These are phyloP conservation scores for Cylindrodendrum hubeiense DNA, from an alignment of 2,329 filamentous ascomycete species.

Conservation along the genomic window DNA sequence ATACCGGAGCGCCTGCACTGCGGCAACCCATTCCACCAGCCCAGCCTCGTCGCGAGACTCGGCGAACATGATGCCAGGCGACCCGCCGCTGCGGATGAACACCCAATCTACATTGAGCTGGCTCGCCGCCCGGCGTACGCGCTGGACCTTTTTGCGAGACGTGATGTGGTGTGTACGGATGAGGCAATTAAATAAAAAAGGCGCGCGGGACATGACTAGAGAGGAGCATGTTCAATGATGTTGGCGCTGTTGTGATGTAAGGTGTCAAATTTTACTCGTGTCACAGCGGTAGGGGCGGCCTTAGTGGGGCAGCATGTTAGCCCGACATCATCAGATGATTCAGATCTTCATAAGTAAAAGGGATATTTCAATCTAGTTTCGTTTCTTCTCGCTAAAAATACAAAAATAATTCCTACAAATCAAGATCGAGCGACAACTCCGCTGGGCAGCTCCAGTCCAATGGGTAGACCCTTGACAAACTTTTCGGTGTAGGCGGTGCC, in stretches of 20 bases:
- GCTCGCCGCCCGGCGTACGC: slow-evolving; percentile 72
- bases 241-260: slow-evolving; percentile 22
- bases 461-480: slow-evolving; percentile 16
- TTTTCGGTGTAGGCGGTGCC: slow-evolving; percentile 11
- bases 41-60: slow-evolving; percentile 67
- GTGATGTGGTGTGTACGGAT: slow-evolving; percentile 87
- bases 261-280: not conserved
- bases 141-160: slow-evolving; percentile 76
- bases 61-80: slow-evolving; percentile 84
- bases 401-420: slow-evolving; percentile 1
- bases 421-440: slow-evolving; percentile 14
- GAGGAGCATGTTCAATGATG: not conserved
- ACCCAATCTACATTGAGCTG: slow-evolving; percentile 69
- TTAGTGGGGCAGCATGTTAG: not conserved
- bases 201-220: slow-evolving; percentile 34
- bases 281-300: not conserved
- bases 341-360: not conserved
- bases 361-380: not conserved
- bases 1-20: slow-evolving; percentile 75
- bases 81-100: slow-evolving; percentile 74
- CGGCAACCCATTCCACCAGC: slow-evolving; percentile 73
- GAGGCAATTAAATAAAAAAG: slow-evolving; percentile 53
- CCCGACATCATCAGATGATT: not conserved
- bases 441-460: slow-evolving; percentile 23
- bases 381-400: slow-evolving; percentile 1